A percentile compares a stretch with the other conserved stretches of the same genome.
phyloP scores from a whole-genome alignment of 129 eudicot species.

The Helianthus tuberosus region DNA sequence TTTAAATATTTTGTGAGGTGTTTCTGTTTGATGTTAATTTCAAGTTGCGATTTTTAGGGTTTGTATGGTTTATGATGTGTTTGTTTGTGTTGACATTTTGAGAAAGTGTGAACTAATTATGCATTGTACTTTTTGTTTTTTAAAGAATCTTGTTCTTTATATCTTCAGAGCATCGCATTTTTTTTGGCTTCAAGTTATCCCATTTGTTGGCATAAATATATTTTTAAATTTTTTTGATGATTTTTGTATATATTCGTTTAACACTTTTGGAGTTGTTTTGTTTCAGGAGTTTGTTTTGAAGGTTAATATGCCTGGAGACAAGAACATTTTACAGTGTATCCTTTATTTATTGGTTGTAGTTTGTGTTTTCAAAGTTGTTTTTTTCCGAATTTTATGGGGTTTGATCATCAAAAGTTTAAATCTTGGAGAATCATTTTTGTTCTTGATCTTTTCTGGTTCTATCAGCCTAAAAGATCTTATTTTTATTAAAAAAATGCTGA shows the following conservation, averaged over 20 bases:
- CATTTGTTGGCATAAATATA: slow-evolving; percentile 8
- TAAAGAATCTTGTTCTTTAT: slow-evolving; percentile 36
- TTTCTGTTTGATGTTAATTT: not conserved
- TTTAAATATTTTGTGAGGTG: not conserved
- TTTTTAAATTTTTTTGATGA: not conserved
- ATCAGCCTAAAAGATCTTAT: not conserved
- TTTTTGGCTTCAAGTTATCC: slow-evolving; percentile 21
- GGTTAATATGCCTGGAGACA: slow-evolving; percentile 65
- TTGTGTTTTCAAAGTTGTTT: not conserved
- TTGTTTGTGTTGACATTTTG: slow-evolving; percentile 12
- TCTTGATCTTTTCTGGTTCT: not conserved
- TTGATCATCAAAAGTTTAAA: not conserved
- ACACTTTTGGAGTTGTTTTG: slow-evolving; percentile 3
- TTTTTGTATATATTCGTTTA: not conserved
- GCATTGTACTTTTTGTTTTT: slow-evolving; percentile 12
- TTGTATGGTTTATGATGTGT: not conserved
- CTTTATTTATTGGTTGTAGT: slow-evolving; percentile 23
- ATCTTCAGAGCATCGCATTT: slow-evolving; percentile 33
- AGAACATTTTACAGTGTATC: slow-evolving; percentile 62
- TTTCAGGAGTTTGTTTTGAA: slow-evolving; percentile 34
- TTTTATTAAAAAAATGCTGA: not conserved
- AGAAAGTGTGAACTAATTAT: slow-evolving; percentile 20
- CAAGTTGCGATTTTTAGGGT: not conserved
- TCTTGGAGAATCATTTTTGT: not conserved
- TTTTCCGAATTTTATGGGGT: not conserved